Percentiles rank a stretch among this genome's conserved stretches.
Conservation (phyloP, 2,329 filamentous ascomycete species). For the Emydomyces testavorans region DNA sequence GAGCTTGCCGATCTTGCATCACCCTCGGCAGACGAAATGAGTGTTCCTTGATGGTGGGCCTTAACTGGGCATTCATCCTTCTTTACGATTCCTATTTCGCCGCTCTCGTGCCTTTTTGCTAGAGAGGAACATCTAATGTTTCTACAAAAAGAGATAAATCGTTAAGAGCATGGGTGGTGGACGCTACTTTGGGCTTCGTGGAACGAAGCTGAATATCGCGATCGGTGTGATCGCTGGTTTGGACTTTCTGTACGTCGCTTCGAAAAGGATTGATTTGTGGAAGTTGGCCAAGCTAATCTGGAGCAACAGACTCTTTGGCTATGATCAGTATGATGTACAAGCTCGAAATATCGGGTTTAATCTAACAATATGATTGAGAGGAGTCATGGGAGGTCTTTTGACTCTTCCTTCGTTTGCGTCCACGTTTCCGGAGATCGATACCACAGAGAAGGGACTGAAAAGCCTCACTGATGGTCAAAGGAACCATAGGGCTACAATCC, state of each 20-base stretch:
- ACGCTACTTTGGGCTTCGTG: constrained; percentile 54
- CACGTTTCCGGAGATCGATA: constrained; percentile 46
- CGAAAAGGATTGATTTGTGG: too few relatives aligned
- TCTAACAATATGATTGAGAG: constrained; percentile 24
- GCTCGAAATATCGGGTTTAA: not conserved
- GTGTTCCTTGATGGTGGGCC: too few relatives aligned
- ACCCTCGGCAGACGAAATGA: too few relatives aligned
- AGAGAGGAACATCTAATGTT: not conserved
- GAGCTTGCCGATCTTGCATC: too few relatives aligned
- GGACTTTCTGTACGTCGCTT: constrained; percentile 47
- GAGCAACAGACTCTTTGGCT: constrained; percentile 40
- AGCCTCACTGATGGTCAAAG: constrained; percentile 26
- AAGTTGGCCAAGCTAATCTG: too few relatives aligned
- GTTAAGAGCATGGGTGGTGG: constrained; percentile 17
- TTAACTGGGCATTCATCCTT: not conserved
- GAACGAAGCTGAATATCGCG: constrained; percentile 54
- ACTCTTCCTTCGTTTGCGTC: constrained; percentile 52
- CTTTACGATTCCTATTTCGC: constrained; percentile 5
- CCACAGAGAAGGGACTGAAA: constrained; percentile 27
- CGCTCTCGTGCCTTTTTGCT: constrained; percentile 7
- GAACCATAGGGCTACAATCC: constrained; percentile 39
- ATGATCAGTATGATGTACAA: constrained; percentile 46
- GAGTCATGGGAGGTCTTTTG: constrained; percentile 64
- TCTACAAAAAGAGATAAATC: not conserved
- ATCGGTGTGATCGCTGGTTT: constrained; percentile 61